phyloP scores from a whole-genome alignment of 768 basidiomycete genomes.

The Suillus hirtellus region DNA sequence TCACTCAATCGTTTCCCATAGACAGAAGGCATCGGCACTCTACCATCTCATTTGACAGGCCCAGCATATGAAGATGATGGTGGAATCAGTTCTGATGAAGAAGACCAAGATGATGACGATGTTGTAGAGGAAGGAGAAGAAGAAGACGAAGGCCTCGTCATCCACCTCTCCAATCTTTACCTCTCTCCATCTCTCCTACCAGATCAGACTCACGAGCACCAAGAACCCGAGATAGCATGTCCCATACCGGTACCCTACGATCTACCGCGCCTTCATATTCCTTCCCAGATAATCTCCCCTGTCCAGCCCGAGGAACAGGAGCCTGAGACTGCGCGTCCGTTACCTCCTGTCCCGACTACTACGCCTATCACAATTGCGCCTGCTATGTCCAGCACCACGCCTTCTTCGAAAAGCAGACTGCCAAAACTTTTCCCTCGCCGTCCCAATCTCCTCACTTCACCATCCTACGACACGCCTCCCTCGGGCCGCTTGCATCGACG shows the following conservation, averaged over 20 bases:
- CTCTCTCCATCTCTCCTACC: conserved; percentile 26
- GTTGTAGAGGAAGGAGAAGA: conserved; percentile 31
- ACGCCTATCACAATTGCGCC: conserved; percentile 27
- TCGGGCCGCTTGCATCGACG: conserved; percentile 30
- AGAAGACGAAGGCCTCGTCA: conserved; percentile 33
- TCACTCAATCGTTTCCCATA: conserved; percentile 27
- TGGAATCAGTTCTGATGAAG: conserved; percentile 59
- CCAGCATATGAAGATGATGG: conserved; percentile 76
- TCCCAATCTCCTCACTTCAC: conserved; percentile 30
- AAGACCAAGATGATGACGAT: conserved; percentile 42
- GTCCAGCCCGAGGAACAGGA: conserved; percentile 16
- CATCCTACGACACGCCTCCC: conserved; percentile 31
- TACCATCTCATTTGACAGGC: conserved; percentile 59
- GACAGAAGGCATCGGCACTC: conserved; percentile 87
- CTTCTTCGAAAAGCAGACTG: conserved; percentile 24
- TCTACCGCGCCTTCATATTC: background rate
- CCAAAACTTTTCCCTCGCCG: conserved; percentile 39
- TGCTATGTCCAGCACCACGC: conserved; percentile 20
- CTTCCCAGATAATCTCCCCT: background rate
- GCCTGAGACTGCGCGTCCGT: conserved; percentile 23
- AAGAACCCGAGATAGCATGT: conserved; percentile 21
- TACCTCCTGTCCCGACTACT: conserved; percentile 20
- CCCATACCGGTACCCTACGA: background rate
- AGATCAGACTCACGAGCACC: conserved; percentile 16
- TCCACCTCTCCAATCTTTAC: conserved; percentile 24